Evolutionary conservation across 2,329 filamentous ascomycete genomes (phyloP), one percentile per base, ranked within the genome.

Genomic region (Seiridium cupressi): DNA sequence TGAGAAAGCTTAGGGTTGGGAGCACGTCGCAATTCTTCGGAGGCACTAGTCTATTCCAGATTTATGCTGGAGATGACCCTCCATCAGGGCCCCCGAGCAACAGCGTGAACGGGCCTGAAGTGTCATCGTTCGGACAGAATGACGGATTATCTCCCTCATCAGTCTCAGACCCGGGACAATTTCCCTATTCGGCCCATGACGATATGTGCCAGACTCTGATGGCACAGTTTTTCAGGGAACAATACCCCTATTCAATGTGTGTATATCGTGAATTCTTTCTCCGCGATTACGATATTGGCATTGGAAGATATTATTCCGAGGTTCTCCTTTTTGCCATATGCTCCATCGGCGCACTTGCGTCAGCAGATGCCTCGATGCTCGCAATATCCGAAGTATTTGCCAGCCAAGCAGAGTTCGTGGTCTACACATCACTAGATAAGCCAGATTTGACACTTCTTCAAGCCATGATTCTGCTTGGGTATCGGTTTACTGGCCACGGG

Each of bases 221-320:
- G 78, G 76, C 78, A 1, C 72, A 70, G 3, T 83, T 82, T 63
- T 83, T 83, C 66, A 74, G 76, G 57, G 69, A 77, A 44, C 75
- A 80, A 31, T 83, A 82, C 55, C 75, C 78, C 42, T 81, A 80
- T 62, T 74, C 79, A 63, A 81, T 82, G 78, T 76, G 78, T 59
- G 70, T 83, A 2, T 82, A 83, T 61, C 74, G 80, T 36, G 80
- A 82, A 63, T 81, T 77, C 61, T 83, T 83, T 60, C 66, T 83
- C 8, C 69, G 80, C 36, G 80, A 82, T 63, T 83, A 81, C 57
- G 77, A 80, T 62, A 70, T 74, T 2, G 79, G 78, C 0, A 72
- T 67, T 1, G 80, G 80, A 0, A 76, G 73, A 35, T 81, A 82
- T 63, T 83, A 82, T 62, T 82, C 80, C 0, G 79, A 82, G 57